Evolutionary conservation across 106 monocot species (phyloP), one percentile per base, ranked within the genome.

Genomic region (Gastrodia elata): DNA sequence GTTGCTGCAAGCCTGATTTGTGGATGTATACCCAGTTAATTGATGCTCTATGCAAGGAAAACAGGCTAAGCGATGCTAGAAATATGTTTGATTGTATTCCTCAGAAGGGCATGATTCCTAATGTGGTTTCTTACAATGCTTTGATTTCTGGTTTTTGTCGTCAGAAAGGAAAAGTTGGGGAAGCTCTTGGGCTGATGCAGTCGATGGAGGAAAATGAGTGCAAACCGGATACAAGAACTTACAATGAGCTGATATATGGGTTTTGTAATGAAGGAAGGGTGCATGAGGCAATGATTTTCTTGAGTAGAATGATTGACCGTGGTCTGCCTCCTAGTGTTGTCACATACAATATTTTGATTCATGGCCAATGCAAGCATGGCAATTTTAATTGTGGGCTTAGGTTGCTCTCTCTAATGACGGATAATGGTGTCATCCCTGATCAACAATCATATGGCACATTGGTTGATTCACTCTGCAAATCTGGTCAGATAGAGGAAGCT

Each of bases 311-410:
- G 70, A 14, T 71, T 30, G 77, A 77, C 13, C 57, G 20, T 1
- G 58, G 70, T 18, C 8, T 71, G 56, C 34, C 70, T 70, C 77
- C 77, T 20, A 59, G 71, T 70, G 57, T 77, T 71, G 70, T 77
- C 57, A 77, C 77, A n/a, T 77, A 77, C 70, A 77, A 69, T 35
- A 15, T 69, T 35, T 71, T 77, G 70, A 77, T 77, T 42, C 30
- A 71, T 40, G 77, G 77, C 2, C 77, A 77, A 35, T 77, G 70
- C 56, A 59, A 71, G 58, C 55, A 58, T 69, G 77, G 77, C 59
- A 39, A 77, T 70, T 41, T 70, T 58, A 33, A 77, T 46, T 70
- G 70, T 71, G 77, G 70, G 16, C 71, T 70, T 48, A 56, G 77
- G 67, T 42, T 77, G 40, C 77, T 77, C 20, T 55, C 55, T 71